These are phyloP conservation scores for Kodamaea kaohsiungensis DNA, from an alignment of 805 yeast species.

Conservation along the genomic window DNA sequence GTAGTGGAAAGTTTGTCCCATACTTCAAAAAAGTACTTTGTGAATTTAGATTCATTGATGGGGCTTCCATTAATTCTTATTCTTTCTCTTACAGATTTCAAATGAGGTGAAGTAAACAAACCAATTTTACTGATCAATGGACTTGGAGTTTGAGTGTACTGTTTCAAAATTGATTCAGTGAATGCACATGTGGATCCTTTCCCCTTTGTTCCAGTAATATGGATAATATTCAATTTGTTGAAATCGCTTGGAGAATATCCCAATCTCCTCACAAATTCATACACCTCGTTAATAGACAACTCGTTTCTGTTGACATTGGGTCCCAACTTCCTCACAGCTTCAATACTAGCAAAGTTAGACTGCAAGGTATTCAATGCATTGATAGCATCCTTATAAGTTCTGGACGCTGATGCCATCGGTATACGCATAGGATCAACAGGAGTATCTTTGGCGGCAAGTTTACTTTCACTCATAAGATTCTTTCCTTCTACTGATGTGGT, in stretches of 20 bases:
- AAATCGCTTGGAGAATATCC: slow-evolving; percentile 59
- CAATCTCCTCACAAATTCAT: slow-evolving; percentile 39
- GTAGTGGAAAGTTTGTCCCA: slow-evolving; percentile 78
- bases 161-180: slow-evolving; percentile 72
- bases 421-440: slow-evolving; percentile 8
- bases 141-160: slow-evolving; percentile 41
- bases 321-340: slow-evolving; percentile 75
- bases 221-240: slow-evolving; percentile 75
- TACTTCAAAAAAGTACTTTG: slow-evolving; percentile 89
- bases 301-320: slow-evolving; percentile 55
- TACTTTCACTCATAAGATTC: slow-evolving; percentile 5
- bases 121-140: slow-evolving; percentile 59
- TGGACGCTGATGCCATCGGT: slow-evolving; percentile 7
- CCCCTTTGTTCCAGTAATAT: slow-evolving; percentile 97
- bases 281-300: slow-evolving; percentile 80
- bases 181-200: slow-evolving; percentile 98
- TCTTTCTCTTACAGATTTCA: slow-evolving; percentile 89
- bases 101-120: slow-evolving; percentile 94
- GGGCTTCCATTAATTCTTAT: slow-evolving; percentile 87
- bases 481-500: background rate
- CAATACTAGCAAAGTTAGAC: slow-evolving; percentile 87
- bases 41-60: slow-evolving; percentile 73
- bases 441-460: background rate
- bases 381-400: slow-evolving; percentile 68
- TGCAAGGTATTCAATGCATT: slow-evolving; percentile 82